A percentile compares a stretch with the other conserved stretches of the same genome.
Evolutionary conservation across 1,284 basidiomycete species (phyloP).

Genomic region (Ganoderma sinense): DNA sequence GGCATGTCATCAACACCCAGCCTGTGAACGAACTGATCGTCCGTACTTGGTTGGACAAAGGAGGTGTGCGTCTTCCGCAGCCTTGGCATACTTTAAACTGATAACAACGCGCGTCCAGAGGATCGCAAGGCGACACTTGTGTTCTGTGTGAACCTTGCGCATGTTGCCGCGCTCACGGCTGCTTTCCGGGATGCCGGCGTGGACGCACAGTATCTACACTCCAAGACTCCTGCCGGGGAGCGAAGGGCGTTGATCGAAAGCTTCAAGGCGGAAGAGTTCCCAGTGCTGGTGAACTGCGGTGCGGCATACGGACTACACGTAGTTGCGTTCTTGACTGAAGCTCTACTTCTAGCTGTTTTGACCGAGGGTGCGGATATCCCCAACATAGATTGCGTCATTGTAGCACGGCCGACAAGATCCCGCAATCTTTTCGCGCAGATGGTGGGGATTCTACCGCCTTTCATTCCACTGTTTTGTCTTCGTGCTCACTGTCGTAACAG

Average conservation of each 20-base stretch:
- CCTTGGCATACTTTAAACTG: conserved; percentile 1
- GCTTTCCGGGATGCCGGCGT: conserved; percentile 81
- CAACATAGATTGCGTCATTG: conserved; percentile 90
- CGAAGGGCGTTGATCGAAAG: conserved; percentile 71
- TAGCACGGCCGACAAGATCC: conserved; percentile 89
- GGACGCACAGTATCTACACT: conserved; percentile 87
- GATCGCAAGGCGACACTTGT: conserved; percentile 87
- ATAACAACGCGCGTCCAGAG: conserved; percentile 41
- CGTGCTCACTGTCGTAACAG: conserved; percentile 45
- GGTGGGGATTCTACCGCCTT: conserved; percentile 52
- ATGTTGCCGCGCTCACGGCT: conserved; percentile 82
- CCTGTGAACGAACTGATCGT: conserved; percentile 82
- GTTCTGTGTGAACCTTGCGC: conserved; percentile 89
- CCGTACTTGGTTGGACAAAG: conserved; percentile 83
- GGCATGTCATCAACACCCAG: conserved; percentile 81
- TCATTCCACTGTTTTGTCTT: neutral
- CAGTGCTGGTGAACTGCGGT: conserved; percentile 95
- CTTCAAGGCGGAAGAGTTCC: conserved; percentile 80
- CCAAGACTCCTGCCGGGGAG: conserved; percentile 72
- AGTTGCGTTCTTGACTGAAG: neutral
- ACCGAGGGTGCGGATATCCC: conserved; percentile 94
- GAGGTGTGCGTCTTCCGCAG: conserved; percentile 53
- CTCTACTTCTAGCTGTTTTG: conserved; percentile 69
- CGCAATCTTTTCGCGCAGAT: conserved; percentile 93
- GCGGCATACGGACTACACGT: neutral